phyloP scores from a whole-genome alignment of 163 green algal species.

The Chlorella variabilis region DNA sequence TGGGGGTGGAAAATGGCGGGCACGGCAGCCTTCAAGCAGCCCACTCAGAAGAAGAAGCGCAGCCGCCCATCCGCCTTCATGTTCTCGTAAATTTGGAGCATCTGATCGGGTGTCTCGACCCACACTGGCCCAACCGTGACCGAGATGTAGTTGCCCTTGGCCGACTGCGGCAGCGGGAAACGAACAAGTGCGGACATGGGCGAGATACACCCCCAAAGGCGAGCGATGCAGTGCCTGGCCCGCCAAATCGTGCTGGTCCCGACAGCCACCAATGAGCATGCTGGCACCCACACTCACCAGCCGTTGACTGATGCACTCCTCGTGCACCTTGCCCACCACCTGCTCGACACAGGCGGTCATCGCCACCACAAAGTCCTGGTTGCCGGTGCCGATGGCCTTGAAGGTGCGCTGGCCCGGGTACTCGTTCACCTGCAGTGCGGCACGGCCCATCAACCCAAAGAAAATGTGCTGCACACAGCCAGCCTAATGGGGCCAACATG shows the following conservation, averaged over 20 bases:
- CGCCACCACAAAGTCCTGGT: slow-evolving; percentile 43
- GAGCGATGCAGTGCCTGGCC: too few relatives aligned
- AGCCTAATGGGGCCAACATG: too few relatives aligned
- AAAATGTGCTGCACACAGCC: too few relatives aligned
- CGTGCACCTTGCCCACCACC: slow-evolving; percentile 55
- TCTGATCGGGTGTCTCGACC: slow-evolving; percentile 61
- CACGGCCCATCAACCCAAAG: too few relatives aligned
- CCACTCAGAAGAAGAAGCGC: slow-evolving; percentile 57
- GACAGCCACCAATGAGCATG: too few relatives aligned
- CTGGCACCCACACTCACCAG: not conserved
- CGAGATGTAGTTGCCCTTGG: slow-evolving; percentile 56
- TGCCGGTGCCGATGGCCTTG: slow-evolving; percentile 46
- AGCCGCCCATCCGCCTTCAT: slow-evolving; percentile 51
- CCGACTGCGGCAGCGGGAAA: too few relatives aligned
- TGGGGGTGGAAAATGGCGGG: too few relatives aligned
- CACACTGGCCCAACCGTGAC: slow-evolving; percentile 62
- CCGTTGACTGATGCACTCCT: slow-evolving; percentile 48
- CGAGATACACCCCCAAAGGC: too few relatives aligned
- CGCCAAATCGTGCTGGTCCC: too few relatives aligned
- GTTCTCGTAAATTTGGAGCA: slow-evolving; percentile 21
- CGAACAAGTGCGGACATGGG: too few relatives aligned
- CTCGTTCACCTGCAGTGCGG: slow-evolving; percentile 51
- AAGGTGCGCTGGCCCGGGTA: slow-evolving; percentile 49
- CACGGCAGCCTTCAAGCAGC: too few relatives aligned
- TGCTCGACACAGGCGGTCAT: slow-evolving; percentile 48